Evolutionary conservation across 805 yeast species (phyloP), one percentile per base, ranked within the genome.

Genomic region (Lachancea sp.): DNA sequence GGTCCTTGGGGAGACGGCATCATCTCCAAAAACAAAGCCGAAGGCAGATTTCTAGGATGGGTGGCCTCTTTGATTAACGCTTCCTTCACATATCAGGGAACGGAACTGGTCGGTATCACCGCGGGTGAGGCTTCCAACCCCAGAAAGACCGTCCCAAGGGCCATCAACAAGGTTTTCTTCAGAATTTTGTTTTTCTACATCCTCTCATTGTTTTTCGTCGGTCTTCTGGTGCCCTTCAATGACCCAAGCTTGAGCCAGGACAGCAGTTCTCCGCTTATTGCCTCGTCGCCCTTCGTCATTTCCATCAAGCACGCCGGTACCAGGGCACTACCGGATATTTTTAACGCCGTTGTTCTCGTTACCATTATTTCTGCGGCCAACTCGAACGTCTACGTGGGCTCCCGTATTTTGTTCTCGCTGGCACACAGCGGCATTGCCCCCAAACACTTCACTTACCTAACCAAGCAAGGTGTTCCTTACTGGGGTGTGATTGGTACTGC

Each of bases 301-400:
- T 82, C 88, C 35, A 79, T 82, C 61, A 58, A 69, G 49, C 80
- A 78, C 60, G 77, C 82, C 2, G 87, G 87, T 32, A 83, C 89
- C 18, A 71, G 68, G 48, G 75, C 80, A 2, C 67, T 84, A 49
- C 87, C 89, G 39, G 73, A 77, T 56, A 79, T 84, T 46, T 80
- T 84, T 65, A 84, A 84, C 60, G 90, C 84, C 13, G 79, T 83
- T 38, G 80, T 84, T 47, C 62, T 83, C 51, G 55, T 74, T 33
- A 80, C 90, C 10, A 75, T 83, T 46, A 69, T 82, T 42, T 82
- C 90, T 17, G 90, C 91, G 30, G 91, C 83, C 54, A 84, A 84
- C 67, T 82, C 89, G 13, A 82, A 81, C 58, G 75, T 84, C 26
- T 83, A 83, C 64, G 78, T 81, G 54, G 82, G 87, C 35, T 82